phyloP scores from a whole-genome alignment of 2,329 filamentous ascomycete genomes.

The Cyanodermella asteris region DNA sequence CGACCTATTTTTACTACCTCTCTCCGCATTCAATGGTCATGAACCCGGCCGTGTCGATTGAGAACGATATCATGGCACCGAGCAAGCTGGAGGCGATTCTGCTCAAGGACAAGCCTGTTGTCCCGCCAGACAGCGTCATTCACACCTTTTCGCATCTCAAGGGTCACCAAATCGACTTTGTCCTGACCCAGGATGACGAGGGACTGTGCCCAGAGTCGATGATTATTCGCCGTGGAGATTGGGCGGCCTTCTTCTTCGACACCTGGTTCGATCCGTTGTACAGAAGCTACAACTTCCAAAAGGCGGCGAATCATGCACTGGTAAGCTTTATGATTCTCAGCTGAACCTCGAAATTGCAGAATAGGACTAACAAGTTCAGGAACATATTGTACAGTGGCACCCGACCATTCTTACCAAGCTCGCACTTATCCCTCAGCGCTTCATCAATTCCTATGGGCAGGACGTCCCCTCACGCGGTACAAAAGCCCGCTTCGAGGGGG shows the following conservation, averaged over 20 bases:
- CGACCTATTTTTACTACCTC: constrained; percentile 68
- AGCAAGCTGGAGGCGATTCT: constrained; percentile 52
- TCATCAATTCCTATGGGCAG: constrained; percentile 55
- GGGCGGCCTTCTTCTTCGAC: constrained; percentile 81
- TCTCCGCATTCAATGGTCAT: constrained; percentile 74
- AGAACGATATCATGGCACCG: constrained; percentile 47
- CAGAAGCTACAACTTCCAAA: constrained; percentile 86
- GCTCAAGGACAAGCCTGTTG: constrained; percentile 66
- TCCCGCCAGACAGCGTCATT: constrained; percentile 91
- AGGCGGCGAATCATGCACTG: constrained; percentile 76
- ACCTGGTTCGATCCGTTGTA: constrained; percentile 94
- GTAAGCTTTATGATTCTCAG: constrained; percentile 29
- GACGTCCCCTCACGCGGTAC: constrained; percentile 15
- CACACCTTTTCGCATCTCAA: constrained; percentile 74
- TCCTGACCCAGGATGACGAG: constrained; percentile 65
- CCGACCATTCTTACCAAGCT: constrained; percentile 82
- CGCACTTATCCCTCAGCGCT: constrained; percentile 68
- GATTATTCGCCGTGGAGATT: constrained; percentile 62
- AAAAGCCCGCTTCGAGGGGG: constrained; percentile 47
- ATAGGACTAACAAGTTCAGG: constrained; percentile 23
- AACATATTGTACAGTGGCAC: constrained; percentile 89
- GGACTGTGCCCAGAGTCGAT: constrained; percentile 61
- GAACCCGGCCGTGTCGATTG: constrained; percentile 49
- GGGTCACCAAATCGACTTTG: constrained; percentile 54
- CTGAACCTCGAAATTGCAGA: not conserved